Evolutionary conservation across 2,329 filamentous ascomycete species (phyloP).

Genomic region (Trichoderma atroviride): DNA sequence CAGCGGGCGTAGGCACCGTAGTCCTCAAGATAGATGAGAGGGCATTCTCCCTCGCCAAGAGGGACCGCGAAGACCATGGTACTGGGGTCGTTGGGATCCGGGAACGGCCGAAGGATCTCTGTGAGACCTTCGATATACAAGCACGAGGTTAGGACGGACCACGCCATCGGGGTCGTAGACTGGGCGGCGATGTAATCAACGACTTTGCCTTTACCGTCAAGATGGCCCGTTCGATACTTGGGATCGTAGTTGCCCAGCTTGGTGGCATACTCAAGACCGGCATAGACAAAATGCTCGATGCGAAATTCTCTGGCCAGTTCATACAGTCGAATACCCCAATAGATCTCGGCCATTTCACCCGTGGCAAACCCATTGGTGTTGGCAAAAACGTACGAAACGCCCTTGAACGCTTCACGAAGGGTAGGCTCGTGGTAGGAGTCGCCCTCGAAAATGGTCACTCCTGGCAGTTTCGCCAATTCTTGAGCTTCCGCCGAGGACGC

Average conservation of each 20-base stretch:
- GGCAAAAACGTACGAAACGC: neutral
- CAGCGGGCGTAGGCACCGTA: neutral
- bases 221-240: neutral
- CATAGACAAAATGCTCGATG: neutral
- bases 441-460: neutral
- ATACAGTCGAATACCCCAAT: conserved; percentile 14
- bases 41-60: neutral
- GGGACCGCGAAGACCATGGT: neutral
- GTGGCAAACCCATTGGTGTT: conserved; percentile 14
- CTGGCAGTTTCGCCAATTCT: neutral
- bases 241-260: conserved; percentile 6
- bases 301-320: conserved; percentile 8
- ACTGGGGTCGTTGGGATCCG: neutral
- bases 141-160: neutral
- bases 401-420: neutral
- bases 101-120: neutral
- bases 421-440: neutral
- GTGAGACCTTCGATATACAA: neutral
- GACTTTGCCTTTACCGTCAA: conserved; percentile 11
- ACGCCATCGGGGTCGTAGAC: neutral
- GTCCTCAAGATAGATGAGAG: conserved; percentile 4
- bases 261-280: conserved; percentile 2
- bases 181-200: conserved; percentile 8
- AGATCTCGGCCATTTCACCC: conserved; percentile 14
- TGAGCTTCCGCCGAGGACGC: neutral